A percentile compares a stretch with the other conserved stretches of the same genome.
Evolutionary conservation across 1,139 yeast genomes (phyloP).

Genomic region (Sugiyamaella paludigena): DNA sequence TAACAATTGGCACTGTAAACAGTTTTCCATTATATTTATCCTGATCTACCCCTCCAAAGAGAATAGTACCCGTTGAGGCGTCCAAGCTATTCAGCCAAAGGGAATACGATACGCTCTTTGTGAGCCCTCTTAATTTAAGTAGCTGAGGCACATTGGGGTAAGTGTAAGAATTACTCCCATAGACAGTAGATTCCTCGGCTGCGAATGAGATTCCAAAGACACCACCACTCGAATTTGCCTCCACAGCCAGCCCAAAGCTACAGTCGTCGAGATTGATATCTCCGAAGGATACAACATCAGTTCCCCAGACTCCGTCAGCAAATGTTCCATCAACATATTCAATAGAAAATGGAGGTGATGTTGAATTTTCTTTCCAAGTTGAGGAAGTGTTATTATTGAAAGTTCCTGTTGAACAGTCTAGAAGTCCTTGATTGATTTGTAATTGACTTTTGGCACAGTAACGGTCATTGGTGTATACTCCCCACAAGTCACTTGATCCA

Average conservation of each 20-base stretch:
- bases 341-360: slow-evolving; percentile 23
- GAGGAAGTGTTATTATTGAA: slow-evolving; percentile 24
- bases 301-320: slow-evolving; percentile 49
- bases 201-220: slow-evolving; percentile 54
- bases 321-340: slow-evolving; percentile 30
- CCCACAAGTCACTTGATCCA: slow-evolving; percentile 22
- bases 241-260: slow-evolving; percentile 48
- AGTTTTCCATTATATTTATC: slow-evolving; percentile 50
- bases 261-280: slow-evolving; percentile 38
- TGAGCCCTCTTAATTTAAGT: slow-evolving; percentile 48
- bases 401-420: slow-evolving; percentile 17
- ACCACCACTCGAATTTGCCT: slow-evolving; percentile 46
- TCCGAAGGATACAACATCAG: slow-evolving; percentile 44
- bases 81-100: slow-evolving; percentile 48
- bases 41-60: slow-evolving; percentile 61
- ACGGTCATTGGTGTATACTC: neutral
- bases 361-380: slow-evolving; percentile 20
- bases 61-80: slow-evolving; percentile 45
- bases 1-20: slow-evolving; percentile 28
- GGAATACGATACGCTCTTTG: slow-evolving; percentile 51
- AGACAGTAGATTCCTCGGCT: slow-evolving; percentile 27
- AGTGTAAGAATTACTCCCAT: too few relatives aligned
- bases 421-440: neutral
- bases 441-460: slow-evolving; percentile 8
- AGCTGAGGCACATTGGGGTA: slow-evolving; percentile 31